A percentile compares a stretch with the other conserved stretches of the same genome.
Conservation (phyloP, 2,329 filamentous ascomycete species). For the Phaeomoniella chlamydospora region DNA sequence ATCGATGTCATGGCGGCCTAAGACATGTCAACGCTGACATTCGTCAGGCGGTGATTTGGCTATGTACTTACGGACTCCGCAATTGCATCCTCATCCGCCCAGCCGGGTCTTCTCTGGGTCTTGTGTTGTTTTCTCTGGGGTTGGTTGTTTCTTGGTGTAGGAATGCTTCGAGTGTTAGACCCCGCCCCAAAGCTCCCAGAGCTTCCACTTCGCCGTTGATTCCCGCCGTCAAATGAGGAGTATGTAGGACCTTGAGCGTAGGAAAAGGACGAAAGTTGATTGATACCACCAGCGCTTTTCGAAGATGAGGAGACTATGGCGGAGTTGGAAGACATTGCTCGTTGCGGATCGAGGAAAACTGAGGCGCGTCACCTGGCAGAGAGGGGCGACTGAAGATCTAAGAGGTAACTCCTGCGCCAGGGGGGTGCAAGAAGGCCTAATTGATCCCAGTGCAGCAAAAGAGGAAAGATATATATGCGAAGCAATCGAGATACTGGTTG, state of each 20-base stretch:
- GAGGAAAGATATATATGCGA: too few relatives aligned
- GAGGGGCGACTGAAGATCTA: too few relatives aligned
- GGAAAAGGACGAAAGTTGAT: conserved; percentile 16
- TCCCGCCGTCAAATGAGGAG: conserved; percentile 17
- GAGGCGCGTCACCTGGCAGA: too few relatives aligned
- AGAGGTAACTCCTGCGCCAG: too few relatives aligned
- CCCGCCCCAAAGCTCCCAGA: conserved; percentile 25
- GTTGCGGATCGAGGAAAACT: background rate
- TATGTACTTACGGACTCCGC: conserved; percentile 60
- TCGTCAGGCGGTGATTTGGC: too few relatives aligned
- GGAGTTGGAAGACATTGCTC: conserved; percentile 26
- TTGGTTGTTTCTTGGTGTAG: conserved; percentile 54
- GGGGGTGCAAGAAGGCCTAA: too few relatives aligned
- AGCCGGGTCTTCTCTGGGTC: conserved; percentile 57
- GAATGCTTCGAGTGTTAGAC: conserved; percentile 19
- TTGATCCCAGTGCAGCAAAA: too few relatives aligned
- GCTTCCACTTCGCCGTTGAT: conserved; percentile 24
- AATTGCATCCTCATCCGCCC: conserved; percentile 75
- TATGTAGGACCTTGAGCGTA: conserved; percentile 14
- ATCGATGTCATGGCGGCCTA: conserved; percentile 49
- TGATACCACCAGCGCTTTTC: conserved; percentile 23
- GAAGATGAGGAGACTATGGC: conserved; percentile 19
- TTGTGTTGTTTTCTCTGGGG: conserved; percentile 69
- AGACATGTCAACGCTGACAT: background rate
- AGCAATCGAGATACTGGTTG: too few relatives aligned